Evolutionary conservation across 129 eudicot species (phyloP).

Genomic region (Scalesia atractyloides): DNA sequence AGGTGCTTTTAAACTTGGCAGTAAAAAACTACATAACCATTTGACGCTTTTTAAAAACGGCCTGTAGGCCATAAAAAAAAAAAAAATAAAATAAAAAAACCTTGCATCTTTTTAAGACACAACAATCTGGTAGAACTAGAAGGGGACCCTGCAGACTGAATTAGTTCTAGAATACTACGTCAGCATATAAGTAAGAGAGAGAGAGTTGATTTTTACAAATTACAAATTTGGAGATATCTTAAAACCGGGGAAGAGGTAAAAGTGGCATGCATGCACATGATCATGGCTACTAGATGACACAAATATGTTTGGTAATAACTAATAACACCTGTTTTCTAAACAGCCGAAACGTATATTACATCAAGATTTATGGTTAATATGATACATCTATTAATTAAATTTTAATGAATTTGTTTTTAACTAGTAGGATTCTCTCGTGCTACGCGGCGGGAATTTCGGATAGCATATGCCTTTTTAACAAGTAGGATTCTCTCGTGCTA

Average conservation of each 20-base stretch:
- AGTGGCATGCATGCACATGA: slow-evolving; percentile 11
- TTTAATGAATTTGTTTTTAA: background rate
- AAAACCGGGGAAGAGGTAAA: background rate
- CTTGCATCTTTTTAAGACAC: background rate
- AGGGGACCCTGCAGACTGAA: no score
- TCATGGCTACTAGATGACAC: background rate
- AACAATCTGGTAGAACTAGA: background rate
- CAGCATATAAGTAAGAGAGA: slow-evolving; percentile 14
- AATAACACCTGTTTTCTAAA: background rate
- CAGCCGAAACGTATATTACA: background rate
- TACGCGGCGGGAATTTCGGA: no score
- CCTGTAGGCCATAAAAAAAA: no score
- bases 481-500: no score
- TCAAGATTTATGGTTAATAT: no score
- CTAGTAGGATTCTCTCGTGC: no score
- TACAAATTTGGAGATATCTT: background rate
- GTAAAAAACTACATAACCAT: no score
- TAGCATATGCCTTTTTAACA: no score
- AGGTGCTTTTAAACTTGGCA: no score
- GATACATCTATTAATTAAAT: background rate
- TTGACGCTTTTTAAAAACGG: no score
- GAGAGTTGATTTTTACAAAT: background rate
- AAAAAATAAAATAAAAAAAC: no score
- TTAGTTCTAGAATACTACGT: slow-evolving; percentile 25
- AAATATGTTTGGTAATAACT: background rate